Conservation (phyloP, 257 asterid species). For the Forsythia viridissima region DNA sequence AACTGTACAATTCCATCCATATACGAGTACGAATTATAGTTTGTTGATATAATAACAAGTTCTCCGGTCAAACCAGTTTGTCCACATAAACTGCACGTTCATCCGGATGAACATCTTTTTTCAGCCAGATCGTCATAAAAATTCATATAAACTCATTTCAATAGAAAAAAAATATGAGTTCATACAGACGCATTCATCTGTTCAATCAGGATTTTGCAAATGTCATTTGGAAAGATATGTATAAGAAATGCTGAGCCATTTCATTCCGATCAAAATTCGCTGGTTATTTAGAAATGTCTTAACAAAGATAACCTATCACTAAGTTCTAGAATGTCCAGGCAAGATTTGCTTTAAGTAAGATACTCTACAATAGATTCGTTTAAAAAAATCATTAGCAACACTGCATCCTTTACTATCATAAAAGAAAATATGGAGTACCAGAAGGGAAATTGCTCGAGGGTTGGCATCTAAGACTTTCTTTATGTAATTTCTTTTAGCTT, state of each 20-base stretch:
- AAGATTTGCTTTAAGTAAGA: not conserved
- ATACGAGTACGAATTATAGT: not conserved
- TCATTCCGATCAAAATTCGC: not conserved
- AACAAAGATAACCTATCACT: not conserved
- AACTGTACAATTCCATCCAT: not conserved
- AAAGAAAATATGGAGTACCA: not conserved
- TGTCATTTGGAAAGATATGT: not conserved
- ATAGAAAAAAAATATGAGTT: not conserved
- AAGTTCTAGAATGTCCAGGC: not conserved
- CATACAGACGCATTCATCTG: not conserved
- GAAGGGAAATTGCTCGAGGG: not conserved
- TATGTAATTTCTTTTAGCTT: not conserved
- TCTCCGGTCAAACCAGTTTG: not conserved
- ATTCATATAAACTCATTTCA: not conserved
- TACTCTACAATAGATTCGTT: not conserved
- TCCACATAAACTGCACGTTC: not conserved
- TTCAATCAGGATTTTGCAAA: not conserved
- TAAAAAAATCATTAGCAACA: not conserved
- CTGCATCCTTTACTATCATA: constrained; percentile 2
- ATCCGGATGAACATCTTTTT: not conserved
- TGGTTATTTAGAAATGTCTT: not conserved
- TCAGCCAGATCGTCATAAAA: not conserved
- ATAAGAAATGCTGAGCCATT: not conserved
- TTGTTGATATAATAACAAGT: not conserved
- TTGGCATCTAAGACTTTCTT: not conserved